A percentile compares a stretch with the other conserved stretches of the same genome.
Evolutionary conservation across 2,329 filamentous ascomycete species (phyloP).

Genomic region (Xylaria sp.): DNA sequence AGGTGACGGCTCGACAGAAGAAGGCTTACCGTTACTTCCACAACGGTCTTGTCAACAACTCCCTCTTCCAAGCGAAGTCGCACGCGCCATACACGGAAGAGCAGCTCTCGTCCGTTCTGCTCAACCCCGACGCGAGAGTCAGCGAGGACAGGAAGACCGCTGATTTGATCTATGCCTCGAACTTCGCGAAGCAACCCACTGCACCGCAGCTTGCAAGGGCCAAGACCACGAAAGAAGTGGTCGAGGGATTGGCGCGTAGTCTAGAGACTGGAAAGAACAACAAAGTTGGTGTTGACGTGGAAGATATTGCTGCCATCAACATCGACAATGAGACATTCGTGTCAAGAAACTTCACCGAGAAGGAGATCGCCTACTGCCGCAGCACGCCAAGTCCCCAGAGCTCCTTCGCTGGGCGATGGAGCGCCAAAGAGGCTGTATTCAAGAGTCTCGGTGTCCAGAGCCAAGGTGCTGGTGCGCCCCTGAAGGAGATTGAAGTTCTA

Average conservation of each 20-base stretch:
- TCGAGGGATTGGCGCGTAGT: conserved; percentile 69
- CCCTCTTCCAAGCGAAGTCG: conserved; percentile 91
- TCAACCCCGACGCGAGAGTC: conserved; percentile 90
- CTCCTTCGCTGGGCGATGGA: conserved; percentile 93
- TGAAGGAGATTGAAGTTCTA: conserved; percentile 92
- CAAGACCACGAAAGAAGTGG: conserved; percentile 65
- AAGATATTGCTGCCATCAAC: conserved; percentile 81
- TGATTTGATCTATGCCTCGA: conserved; percentile 65
- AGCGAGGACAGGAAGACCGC: conserved; percentile 79
- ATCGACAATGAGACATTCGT: conserved; percentile 92
- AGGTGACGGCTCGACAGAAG: conserved; percentile 93
- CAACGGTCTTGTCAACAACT: conserved; percentile 97
- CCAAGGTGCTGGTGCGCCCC: conserved; percentile 78
- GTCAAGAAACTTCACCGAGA: conserved; percentile 84
- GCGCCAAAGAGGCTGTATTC: conserved; percentile 97
- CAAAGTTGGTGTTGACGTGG: conserved; percentile 90
- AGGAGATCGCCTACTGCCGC: conserved; percentile 82
- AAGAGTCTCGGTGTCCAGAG: conserved; percentile 87
- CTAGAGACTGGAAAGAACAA: conserved; percentile 49
- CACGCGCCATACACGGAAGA: conserved; percentile 85
- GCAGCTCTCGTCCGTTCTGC: conserved; percentile 79
- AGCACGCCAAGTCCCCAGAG: conserved; percentile 74
- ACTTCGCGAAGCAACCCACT: conserved; percentile 60
- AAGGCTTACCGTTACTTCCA: conserved; percentile 99
- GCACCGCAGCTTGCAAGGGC: conserved; percentile 44